A percentile compares a stretch with the other conserved stretches of the same genome.
phyloP scores from a whole-genome alignment of 805 yeast species.

The Candida sonorensis region DNA sequence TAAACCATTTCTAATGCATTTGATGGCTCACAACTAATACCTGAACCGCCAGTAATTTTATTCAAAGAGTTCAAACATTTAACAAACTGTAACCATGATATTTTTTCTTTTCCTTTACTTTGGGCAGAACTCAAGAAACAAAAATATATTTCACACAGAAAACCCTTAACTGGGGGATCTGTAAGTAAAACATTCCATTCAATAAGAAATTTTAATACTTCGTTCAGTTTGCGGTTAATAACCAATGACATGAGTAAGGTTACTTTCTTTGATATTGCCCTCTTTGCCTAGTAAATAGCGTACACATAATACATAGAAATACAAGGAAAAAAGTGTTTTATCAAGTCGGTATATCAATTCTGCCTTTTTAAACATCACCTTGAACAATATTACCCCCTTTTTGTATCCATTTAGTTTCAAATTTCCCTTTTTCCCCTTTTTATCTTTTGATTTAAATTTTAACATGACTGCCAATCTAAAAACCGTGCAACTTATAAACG shows the following conservation, averaged over 20 bases:
- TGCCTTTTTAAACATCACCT: too few species aligned
- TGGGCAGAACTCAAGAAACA: conserved; percentile 25
- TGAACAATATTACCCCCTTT: too few species aligned
- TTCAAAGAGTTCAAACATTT: conserved; percentile 20
- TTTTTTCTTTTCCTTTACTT: conserved; percentile 26
- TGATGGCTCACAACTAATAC: conserved; percentile 19
- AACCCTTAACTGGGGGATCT: conserved; percentile 26
- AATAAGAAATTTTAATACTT: conserved; percentile 23
- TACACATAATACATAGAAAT: too few species aligned
- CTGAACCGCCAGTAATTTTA: conserved; percentile 15
- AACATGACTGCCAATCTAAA: not conserved
- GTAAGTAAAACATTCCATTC: conserved; percentile 26
- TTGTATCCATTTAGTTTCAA: too few species aligned
- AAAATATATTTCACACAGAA: conserved; percentile 25
- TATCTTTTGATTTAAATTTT: not conserved
- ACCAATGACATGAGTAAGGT: too few species aligned
- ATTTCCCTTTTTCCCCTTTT: too few species aligned
- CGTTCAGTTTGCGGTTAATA: too few species aligned
- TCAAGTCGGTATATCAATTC: too few species aligned
- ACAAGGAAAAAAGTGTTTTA: too few species aligned
- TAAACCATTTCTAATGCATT: conserved; percentile 15
- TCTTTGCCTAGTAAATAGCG: too few species aligned
- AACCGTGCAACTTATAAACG: too few species aligned
- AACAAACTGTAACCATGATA: conserved; percentile 28
- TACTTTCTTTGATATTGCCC: too few species aligned